These are phyloP conservation scores for Solanum rostratum DNA, from an alignment of 257 asterid genomes.

Conservation along the genomic window DNA sequence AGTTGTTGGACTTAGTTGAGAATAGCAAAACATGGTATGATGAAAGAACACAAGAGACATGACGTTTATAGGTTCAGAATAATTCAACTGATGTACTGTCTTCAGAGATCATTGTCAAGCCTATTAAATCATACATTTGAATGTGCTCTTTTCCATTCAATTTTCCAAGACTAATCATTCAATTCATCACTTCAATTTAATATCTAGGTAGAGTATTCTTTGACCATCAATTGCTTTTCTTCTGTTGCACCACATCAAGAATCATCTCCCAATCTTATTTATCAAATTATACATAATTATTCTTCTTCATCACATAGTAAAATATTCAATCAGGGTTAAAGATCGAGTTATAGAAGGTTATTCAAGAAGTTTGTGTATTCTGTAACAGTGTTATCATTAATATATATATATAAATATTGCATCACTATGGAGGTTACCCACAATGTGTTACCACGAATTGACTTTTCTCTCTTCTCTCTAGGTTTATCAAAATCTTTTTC, in stretches of 20 bases:
- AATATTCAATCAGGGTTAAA: neutral
- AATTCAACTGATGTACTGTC: neutral
- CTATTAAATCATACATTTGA: neutral
- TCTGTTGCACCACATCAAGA: neutral
- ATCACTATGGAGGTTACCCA: too few relatives aligned
- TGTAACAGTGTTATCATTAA: too few relatives aligned
- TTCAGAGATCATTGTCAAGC: neutral
- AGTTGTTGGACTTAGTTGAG: neutral
- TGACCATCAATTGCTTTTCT: neutral
- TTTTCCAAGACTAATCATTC: neutral
- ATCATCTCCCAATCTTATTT: neutral
- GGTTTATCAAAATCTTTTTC: too few relatives aligned
- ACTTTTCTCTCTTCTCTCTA: too few relatives aligned
- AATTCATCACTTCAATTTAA: neutral
- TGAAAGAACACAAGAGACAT: neutral
- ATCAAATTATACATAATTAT: neutral
- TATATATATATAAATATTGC: too few relatives aligned
- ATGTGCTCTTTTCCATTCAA: neutral
- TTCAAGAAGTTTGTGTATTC: too few relatives aligned
- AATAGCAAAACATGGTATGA: neutral
- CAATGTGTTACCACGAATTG: too few relatives aligned
- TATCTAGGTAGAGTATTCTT: neutral
- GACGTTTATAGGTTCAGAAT: neutral
- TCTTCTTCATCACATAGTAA: neutral
- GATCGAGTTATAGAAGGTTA: too few relatives aligned